Percentiles rank a stretch among this genome's conserved stretches.
Evolutionary conservation across 352 stramenopile species (phyloP).

Genomic region (Elongisporangium undulatum): DNA sequence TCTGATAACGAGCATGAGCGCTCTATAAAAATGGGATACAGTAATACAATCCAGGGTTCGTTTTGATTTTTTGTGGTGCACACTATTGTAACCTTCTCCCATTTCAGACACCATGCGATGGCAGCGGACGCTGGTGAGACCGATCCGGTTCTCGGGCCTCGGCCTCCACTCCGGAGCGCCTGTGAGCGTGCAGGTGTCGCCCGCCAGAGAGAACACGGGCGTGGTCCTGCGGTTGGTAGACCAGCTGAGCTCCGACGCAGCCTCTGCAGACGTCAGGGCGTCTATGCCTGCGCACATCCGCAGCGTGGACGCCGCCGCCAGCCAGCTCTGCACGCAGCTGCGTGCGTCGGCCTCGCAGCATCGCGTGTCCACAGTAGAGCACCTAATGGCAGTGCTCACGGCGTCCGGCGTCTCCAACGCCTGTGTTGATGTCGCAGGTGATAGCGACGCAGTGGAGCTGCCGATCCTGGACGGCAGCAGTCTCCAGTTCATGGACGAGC

Average conservation of each 20-base stretch:
- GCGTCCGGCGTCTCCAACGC: slow-evolving; percentile 40
- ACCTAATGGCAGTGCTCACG: slow-evolving; percentile 61
- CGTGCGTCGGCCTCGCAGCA: background rate
- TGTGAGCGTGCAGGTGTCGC: slow-evolving; percentile 26
- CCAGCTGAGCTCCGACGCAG: background rate
- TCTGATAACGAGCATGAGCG: background rate
- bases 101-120: slow-evolving; percentile 7
- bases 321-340: slow-evolving; percentile 61
- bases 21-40: background rate
- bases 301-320: slow-evolving; percentile 32
- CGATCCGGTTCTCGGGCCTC: slow-evolving; percentile 49
- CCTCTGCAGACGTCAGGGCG: background rate
- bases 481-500: slow-evolving; percentile 29
- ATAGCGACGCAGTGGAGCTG: slow-evolving; percentile 26
- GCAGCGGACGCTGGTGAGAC: slow-evolving; percentile 46
- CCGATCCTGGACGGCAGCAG: slow-evolving; percentile 70
- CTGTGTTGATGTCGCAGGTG: slow-evolving; percentile 26
- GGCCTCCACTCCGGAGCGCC: slow-evolving; percentile 47
- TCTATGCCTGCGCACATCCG: slow-evolving; percentile 22
- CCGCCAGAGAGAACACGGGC: slow-evolving; percentile 20
- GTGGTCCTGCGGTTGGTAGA: slow-evolving; percentile 24
- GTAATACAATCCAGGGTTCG: background rate
- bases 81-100: background rate
- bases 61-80: background rate
- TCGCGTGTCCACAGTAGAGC: slow-evolving; percentile 48